Conservation (phyloP, 805 yeast genomes). For the Starmerella bombi region DNA sequence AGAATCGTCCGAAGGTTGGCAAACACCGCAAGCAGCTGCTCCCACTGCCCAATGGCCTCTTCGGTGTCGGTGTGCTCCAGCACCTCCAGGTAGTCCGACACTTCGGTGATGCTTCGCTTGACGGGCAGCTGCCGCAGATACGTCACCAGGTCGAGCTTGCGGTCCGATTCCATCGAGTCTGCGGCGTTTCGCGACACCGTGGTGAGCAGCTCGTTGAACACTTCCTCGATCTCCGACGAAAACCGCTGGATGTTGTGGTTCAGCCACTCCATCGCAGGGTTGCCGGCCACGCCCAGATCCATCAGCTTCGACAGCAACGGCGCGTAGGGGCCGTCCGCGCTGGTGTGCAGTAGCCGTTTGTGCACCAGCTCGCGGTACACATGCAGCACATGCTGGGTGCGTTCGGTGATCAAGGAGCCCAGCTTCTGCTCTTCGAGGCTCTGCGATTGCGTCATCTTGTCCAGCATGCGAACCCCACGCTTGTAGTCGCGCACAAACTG, state of each 20-base stretch:
- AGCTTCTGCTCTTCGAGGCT: constrained; percentile 24
- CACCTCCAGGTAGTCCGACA: constrained; percentile 4
- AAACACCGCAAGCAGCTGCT: constrained; percentile 6
- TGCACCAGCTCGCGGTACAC: constrained; percentile 43
- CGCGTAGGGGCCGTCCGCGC: constrained; percentile 27
- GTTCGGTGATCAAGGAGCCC: constrained; percentile 41
- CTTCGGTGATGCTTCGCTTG: neutral
- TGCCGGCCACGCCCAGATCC: constrained; percentile 50
- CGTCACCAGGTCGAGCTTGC: constrained; percentile 10
- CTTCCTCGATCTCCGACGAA: constrained; percentile 20
- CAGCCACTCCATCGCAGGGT: constrained; percentile 55
- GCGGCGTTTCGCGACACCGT: constrained; percentile 7
- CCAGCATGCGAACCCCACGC: constrained; percentile 32
- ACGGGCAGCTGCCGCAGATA: constrained; percentile 6
- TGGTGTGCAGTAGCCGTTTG: constrained; percentile 32
- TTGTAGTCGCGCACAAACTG: constrained; percentile 45
- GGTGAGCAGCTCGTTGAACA: constrained; percentile 5
- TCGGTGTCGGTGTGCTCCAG: constrained; percentile 9
- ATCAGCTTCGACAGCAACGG: constrained; percentile 38
- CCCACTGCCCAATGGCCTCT: constrained; percentile 18
- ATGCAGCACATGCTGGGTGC: constrained; percentile 41
- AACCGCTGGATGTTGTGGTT: constrained; percentile 36
- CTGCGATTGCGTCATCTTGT: constrained; percentile 19
- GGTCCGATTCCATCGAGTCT: constrained; percentile 6
- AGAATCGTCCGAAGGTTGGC: constrained; percentile 13